Base-by-base conservation (phyloP, 805 yeast species). In the Myxozyma nipponensis region DNA sequence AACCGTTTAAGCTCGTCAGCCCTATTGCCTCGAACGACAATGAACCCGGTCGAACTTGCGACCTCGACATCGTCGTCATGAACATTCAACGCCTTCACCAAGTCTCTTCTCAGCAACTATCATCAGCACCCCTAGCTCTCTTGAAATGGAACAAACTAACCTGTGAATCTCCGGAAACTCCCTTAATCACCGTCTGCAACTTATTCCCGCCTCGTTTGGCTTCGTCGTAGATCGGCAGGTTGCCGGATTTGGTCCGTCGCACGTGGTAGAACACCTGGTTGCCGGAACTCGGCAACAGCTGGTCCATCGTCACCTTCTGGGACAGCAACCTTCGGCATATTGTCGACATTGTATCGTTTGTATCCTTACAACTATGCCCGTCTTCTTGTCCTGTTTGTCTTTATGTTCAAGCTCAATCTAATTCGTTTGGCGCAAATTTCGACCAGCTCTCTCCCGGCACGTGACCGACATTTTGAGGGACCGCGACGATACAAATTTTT, bases 141-240 rank as follows among this genome's bases (percentile, higher is more conserved):
- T 7, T 13, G 13, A 28, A 7, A 24, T 6, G 23, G 13, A 1
- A 4, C n/a, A 3, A 3, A 38, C 52, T 13, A 22, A 48, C 52
- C 15, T 10, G 30, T 6, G 39, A 39, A 25, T 48, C 25, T 3
- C 52, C 52, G 3, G 30, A 7, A n/a, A 48, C 35, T 17, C 45
- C 44, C 9, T 36, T 24, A 17, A 43, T 44, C 1, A 37, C 25
- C 23, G 48, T 45, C 6, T 30, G 25, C 15, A 17, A 22, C 22
- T 9, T 23, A 25, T 23, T 25, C 23, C 44, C 41, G 9, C 37
- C 35, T 19, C 34, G 39, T 23, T 35, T 43, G 18, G 28, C 18
- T 17, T 24, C 48, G 17, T 15, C 19, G 36, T 48, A 48, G 13
- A 48, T 42, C 32, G 52, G 52, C 18, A 48, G 25, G 17, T 48